Evolutionary conservation across 208 protist species (phyloP), one percentile per base, ranked within the genome.

Genomic region (Leishmania arabica): DNA sequence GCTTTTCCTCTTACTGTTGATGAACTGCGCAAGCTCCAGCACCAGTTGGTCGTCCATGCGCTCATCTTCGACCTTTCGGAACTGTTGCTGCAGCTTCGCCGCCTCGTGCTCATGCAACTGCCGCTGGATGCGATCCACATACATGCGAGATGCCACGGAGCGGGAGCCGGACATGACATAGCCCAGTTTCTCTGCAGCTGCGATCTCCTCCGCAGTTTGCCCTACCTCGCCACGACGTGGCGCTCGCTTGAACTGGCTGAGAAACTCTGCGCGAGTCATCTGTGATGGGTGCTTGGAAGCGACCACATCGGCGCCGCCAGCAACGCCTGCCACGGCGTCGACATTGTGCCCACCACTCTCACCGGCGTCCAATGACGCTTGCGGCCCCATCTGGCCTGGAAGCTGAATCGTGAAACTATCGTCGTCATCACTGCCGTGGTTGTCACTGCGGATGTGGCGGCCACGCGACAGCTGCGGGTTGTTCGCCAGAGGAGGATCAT

Each of bases 121-220:
- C 31, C 92, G 91, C 85, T 97, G 95, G 45, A 96, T 90, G 78
- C 90, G 87, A 78, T 96, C 91, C 34, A 97, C 87, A 86, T 96
- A 97, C 82, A 95, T 89, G 78, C 95, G 89, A 40, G 92, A 88
- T 42, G 88, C 93, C 31, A 89, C 92, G 80, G 92, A 96, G 79
- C 92, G 92, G n/a, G 95, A 96, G 70, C 95, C 95, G 47, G 92
- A 96, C 95, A 97, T 97, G 76, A 97, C 95, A 86, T 97, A 97
- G 72, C 95, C 95, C 65, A 97, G 88, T 81, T 91, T 80, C 83
- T 97, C 90, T 15, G 95, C 95, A 27, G 84, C 86, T 56, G 91
- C 88, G 65, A 97, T 95, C 74, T 91, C 88, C 51, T 96, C 93
- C 8, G 95, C 92, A 66, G 82, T 88, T 70, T 95, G 93, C 40